phyloP scores from a whole-genome alignment of 371 early-diverging fungal genomes.

The Mortierella sp. region DNA sequence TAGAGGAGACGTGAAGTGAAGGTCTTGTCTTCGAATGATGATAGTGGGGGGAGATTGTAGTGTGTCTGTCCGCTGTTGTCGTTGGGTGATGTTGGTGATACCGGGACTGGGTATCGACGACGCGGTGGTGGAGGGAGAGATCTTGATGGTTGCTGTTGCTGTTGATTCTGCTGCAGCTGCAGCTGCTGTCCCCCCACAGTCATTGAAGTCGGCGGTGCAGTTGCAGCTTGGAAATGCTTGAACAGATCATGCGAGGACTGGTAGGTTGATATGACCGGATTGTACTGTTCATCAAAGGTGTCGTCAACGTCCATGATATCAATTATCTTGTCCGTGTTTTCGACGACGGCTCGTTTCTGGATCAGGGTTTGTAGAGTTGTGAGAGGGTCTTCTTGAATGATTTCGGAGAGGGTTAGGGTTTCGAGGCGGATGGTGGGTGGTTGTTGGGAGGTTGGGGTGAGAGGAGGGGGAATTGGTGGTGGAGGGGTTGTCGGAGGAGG shows the following conservation, averaged over 20 bases:
- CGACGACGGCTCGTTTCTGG: not conserved
- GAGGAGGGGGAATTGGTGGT: not conserved
- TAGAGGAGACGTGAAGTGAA: not conserved
- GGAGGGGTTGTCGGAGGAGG: not conserved
- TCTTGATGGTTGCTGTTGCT: not conserved
- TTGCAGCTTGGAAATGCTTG: not conserved
- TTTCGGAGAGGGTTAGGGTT: not conserved
- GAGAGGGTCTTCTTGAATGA: not conserved
- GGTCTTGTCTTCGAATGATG: not conserved
- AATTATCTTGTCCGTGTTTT: slow-evolving; percentile 2
- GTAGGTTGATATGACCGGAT: slow-evolving; percentile 25
- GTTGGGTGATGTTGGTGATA: not conserved
- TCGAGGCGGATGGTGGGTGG: not conserved
- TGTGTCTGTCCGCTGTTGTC: not conserved
- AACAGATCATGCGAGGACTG: slow-evolving; percentile 26
- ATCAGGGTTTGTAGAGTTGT: not conserved
- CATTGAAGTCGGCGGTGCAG: not conserved
- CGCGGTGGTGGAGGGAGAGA: slow-evolving; percentile 3
- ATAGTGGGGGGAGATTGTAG: not conserved
- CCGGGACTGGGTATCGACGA: not conserved
- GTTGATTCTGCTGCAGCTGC: not conserved
- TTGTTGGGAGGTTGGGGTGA: not conserved
- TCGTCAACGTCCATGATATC: slow-evolving; percentile 24
- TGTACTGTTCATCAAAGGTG: slow-evolving; percentile 31
- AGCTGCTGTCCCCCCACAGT: not conserved